These are phyloP conservation scores for Aspergillus ibericus DNA, from an alignment of 2,329 filamentous ascomycete species.

Conservation along the genomic window DNA sequence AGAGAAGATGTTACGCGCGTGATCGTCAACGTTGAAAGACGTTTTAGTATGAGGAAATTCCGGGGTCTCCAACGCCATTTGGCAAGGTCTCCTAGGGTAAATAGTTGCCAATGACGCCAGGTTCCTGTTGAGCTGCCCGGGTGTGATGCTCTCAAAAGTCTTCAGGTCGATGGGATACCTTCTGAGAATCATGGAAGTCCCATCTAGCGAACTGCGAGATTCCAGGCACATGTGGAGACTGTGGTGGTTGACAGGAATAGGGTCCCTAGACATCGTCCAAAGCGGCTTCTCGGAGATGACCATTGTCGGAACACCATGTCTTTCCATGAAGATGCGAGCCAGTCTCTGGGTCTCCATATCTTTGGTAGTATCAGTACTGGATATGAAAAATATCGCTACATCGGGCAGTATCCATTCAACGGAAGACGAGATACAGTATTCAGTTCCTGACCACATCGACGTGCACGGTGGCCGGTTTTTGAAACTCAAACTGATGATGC, in stretches of 20 bases:
- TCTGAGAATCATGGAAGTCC: slow-evolving; percentile 35
- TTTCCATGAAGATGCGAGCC: slow-evolving; percentile 42
- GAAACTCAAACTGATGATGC: slow-evolving; percentile 38
- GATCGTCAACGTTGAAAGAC: slow-evolving; percentile 26
- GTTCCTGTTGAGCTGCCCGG: slow-evolving; percentile 49
- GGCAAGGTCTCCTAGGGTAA: slow-evolving; percentile 28
- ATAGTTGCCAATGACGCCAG: slow-evolving; percentile 43
- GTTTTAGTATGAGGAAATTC: slow-evolving; percentile 13
- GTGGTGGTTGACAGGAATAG: slow-evolving; percentile 41
- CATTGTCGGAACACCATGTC: slow-evolving; percentile 47
- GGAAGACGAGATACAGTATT: slow-evolving; percentile 40
- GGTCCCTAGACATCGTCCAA: slow-evolving; percentile 38
- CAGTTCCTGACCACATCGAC: slow-evolving; percentile 39
- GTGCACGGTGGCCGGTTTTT: slow-evolving; percentile 41
- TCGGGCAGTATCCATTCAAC: slow-evolving; percentile 47
- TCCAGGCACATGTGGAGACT: slow-evolving; percentile 48
- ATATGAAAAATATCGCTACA: slow-evolving; percentile 48
- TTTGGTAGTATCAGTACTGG: slow-evolving; percentile 33
- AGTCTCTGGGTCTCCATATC: slow-evolving; percentile 32
- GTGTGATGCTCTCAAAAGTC: slow-evolving; percentile 50
- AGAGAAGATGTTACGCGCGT: slow-evolving; percentile 25
- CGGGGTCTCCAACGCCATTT: slow-evolving; percentile 16
- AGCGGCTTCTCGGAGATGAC: slow-evolving; percentile 46
- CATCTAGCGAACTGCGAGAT: slow-evolving; percentile 34
- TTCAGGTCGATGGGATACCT: slow-evolving; percentile 48